Evolutionary conservation across 495 filamentous ascomycete species (phyloP).

Genomic region (Penicillium psychrofluorescens): DNA sequence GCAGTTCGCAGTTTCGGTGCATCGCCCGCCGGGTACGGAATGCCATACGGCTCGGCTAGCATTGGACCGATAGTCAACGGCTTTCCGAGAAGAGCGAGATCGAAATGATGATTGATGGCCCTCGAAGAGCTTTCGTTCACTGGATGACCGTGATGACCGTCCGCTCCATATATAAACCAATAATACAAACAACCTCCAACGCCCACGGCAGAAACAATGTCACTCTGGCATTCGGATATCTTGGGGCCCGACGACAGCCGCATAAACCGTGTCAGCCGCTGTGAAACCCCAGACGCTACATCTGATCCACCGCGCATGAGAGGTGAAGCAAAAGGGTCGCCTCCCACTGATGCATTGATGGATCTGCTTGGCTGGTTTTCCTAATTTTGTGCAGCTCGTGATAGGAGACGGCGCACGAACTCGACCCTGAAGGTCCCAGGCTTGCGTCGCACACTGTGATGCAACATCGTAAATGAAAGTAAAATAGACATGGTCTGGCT

Average conservation of each 20-base stretch:
- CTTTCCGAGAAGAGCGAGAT: too few species aligned
- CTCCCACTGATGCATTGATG: conserved; percentile 1
- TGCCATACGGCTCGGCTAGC: conserved; percentile 25
- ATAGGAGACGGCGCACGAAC: conserved; percentile 6
- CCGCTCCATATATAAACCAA: conserved; percentile 9
- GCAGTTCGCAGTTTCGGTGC: conserved; percentile 36
- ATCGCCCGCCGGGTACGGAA: conserved; percentile 16
- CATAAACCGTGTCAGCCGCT: conserved; percentile 37
- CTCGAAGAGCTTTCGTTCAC: too few species aligned
- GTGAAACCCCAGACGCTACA: conserved; percentile 35
- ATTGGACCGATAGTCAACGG: conserved; percentile 10
- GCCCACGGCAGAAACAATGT: conserved; percentile 8
- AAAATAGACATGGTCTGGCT: too few species aligned
- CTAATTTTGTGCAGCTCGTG: conserved; percentile 12
- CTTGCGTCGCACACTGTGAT: conserved; percentile 25
- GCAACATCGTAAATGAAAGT: conserved; percentile 24
- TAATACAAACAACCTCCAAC: conserved; percentile 1
- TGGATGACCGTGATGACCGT: neutral
- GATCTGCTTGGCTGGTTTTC: neutral
- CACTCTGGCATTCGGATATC: conserved; percentile 29
- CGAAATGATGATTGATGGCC: too few species aligned
- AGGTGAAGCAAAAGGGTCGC: conserved; percentile 10
- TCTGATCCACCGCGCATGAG: conserved; percentile 37
- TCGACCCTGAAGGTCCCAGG: conserved; percentile 5
- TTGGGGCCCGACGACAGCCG: conserved; percentile 27